A percentile compares a stretch with the other conserved stretches of the same genome.
Conservation (phyloP, 139 green algal genomes). For the Coelastrella sp. region DNA sequence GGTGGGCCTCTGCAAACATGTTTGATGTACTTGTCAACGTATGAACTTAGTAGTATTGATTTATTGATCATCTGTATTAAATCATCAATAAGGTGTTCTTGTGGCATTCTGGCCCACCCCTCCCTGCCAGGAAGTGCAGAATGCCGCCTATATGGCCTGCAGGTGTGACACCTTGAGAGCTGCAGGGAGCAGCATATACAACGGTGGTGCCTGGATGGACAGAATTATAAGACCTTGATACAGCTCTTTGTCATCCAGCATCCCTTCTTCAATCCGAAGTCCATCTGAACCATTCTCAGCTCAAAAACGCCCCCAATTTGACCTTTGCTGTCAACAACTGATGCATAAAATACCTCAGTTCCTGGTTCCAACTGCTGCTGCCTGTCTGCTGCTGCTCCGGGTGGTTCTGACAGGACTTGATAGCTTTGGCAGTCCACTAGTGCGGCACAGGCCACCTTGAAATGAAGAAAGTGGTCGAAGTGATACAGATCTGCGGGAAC, state of each 20-base stretch:
- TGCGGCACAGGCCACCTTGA: constrained; percentile 40
- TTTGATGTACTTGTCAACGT: no score
- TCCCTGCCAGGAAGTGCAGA: neutral
- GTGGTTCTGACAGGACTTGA: constrained; percentile 7
- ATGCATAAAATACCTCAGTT: constrained; percentile 26
- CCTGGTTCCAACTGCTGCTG: neutral
- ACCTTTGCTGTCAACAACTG: constrained; percentile 23
- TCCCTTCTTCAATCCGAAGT: constrained; percentile 66
- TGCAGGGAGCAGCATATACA: no score
- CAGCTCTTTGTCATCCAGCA: constrained; percentile 72
- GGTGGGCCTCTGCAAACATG: no score
- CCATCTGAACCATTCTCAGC: constrained; percentile 57
- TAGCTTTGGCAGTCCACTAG: constrained; percentile 47
- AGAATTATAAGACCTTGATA: constrained; percentile 13
- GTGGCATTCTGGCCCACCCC: no score
- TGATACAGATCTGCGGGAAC: constrained; percentile 74
- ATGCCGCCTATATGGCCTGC: neutral
- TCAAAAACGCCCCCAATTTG: constrained; percentile 34
- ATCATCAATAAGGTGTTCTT: no score
- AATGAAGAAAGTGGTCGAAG: constrained; percentile 81
- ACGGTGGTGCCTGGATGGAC: neutral
- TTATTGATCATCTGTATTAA: no score
- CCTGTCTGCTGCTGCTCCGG: neutral
- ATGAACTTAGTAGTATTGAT: no score
- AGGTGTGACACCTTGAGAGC: no score